Base-by-base conservation (phyloP, 495 filamentous ascomycete genomes). In the Tuber aestivum region DNA sequence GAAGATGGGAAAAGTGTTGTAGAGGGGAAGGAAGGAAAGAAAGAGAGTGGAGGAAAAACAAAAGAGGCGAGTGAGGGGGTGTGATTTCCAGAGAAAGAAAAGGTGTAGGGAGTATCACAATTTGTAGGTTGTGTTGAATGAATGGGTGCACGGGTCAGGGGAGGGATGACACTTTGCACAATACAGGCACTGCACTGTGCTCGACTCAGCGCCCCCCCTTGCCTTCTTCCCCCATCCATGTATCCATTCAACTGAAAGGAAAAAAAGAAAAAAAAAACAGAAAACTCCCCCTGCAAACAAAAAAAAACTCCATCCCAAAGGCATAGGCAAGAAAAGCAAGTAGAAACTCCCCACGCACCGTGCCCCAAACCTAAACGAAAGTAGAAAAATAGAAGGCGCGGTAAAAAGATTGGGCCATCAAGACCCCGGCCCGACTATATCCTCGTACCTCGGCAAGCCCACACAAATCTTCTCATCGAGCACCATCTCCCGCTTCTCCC, bases 401-500 rank as follows among this genome's bases (percentile, higher is more conserved):
- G 8, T 32, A 32, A 32, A 32, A 65, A 32, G 2, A 65, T 32
- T 5, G 5, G 56, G 12, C 12, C 10, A 65, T 32, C 27, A 65
- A 41, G 68, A 44, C 38, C 70, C 72, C 27, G 37, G 21, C 35
- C 56, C 35, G 16, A 14, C 20, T 32, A 73, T n/a, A 35, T 70
- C 76, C 44, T 79, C 76, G 69, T 79, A 79, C 27, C 48, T 61
- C 27, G 78, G 78, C n/a, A 37, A 23, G 41, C 50, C 41, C 6
- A 48, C 70, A 18, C 44, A 4, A 8, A 2, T 12, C 69, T 70
- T 72, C 41, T 75, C 81, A 32, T 81, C 82, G 21, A 76, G 75
- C 32, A 81, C 50, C 76, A 83, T 74, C 69, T 75, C 50, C 70
- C 76, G 81, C 44, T 70, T 79, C 61, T 81, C 79, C 50, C 77